phyloP scores from a whole-genome alignment of 2,329 filamentous ascomycete species.

The Cladosporium sp. region DNA sequence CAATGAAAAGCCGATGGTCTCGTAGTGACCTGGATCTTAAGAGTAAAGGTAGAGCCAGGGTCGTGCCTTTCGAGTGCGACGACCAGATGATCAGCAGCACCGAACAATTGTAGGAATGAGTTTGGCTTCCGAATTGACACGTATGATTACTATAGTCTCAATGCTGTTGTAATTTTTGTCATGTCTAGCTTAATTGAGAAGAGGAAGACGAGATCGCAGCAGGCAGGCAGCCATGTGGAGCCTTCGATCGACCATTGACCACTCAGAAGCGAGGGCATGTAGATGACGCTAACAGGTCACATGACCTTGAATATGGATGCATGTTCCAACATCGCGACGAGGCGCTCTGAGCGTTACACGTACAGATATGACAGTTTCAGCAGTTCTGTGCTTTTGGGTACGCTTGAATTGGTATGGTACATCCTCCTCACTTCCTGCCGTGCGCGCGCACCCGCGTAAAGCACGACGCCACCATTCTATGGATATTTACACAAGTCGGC shows the following conservation, averaged over 20 bases:
- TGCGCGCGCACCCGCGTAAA: not conserved
- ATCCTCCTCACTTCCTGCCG: slow-evolving; percentile 3
- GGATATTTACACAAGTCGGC: slow-evolving; percentile 13
- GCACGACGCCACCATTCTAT: slow-evolving; percentile 7
- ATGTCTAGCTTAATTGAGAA: not conserved
- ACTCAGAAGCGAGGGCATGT: not conserved
- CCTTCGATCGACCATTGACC: slow-evolving; percentile 3
- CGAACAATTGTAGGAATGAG: too few relatives aligned
- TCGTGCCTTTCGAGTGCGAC: not conserved
- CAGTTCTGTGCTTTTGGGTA: not conserved
- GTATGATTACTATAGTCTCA: not conserved
- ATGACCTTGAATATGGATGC: not conserved
- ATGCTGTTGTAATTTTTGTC: not conserved
- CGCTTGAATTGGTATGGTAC: slow-evolving; percentile 12
- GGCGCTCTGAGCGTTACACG: too few relatives aligned
- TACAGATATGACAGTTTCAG: too few relatives aligned
- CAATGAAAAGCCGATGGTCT: not conserved
- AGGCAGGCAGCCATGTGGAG: slow-evolving; percentile 4
- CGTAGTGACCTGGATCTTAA: not conserved
- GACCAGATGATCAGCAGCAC: not conserved
- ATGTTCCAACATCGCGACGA: too few relatives aligned
- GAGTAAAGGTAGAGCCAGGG: not conserved
- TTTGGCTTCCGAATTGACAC: too few relatives aligned
- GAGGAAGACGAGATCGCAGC: not conserved
- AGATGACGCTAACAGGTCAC: slow-evolving; percentile 10